Evolutionary conservation across 2,329 filamentous ascomycete species (phyloP), one percentile per base, ranked within the genome.

Genomic region (Teratosphaeriaceae sp.): DNA sequence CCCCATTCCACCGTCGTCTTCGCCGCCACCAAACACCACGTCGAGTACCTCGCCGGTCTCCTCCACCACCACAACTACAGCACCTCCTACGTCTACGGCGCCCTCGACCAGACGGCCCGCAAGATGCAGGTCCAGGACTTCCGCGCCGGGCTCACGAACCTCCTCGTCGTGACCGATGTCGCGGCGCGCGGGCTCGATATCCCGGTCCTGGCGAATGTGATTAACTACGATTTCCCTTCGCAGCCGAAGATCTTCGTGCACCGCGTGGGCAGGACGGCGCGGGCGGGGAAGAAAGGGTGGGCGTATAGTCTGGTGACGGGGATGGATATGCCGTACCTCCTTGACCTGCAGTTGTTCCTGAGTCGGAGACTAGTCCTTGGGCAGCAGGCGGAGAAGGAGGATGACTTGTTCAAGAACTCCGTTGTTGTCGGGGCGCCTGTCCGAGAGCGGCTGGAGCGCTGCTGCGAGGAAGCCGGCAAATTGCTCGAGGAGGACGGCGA

Each of bases 101-200:
- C 90, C 1, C 73, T 98, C 11, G 94, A 98, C 57, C 92, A 98
- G 61, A 89, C 85, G 3, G 92, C 92, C 23, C 83, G 92, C 62
- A 88, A 89, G 61, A 84, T 88, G 19, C 88, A 98, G 58, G 88
- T 97, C 12, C 84, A 94, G 46, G 83, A 89, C 50, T 98, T 98
- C 64, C 77, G 94, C 46, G 75, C 74, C 19, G 92, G 92, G 5
- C 77, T 84, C 50, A 85, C 87, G 0, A 90, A 95, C 54, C 88
- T 98, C 37, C 70, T 98, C 7, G 89, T 98, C 2, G 90, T 97
- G 34, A 98, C 92, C 1, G 92, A 98, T 62, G 88, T 98, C 42
- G 92, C 92, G 12, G 92, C 92, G 18, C 79, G 92, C 73, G 90
- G 92, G 79, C 94, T 98, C 48, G 92, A 98, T 79, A 95, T 98